These are phyloP conservation scores for Hemisphaericaspora nanyangensis DNA, from an alignment of 805 yeast species.

Conservation along the genomic window DNA sequence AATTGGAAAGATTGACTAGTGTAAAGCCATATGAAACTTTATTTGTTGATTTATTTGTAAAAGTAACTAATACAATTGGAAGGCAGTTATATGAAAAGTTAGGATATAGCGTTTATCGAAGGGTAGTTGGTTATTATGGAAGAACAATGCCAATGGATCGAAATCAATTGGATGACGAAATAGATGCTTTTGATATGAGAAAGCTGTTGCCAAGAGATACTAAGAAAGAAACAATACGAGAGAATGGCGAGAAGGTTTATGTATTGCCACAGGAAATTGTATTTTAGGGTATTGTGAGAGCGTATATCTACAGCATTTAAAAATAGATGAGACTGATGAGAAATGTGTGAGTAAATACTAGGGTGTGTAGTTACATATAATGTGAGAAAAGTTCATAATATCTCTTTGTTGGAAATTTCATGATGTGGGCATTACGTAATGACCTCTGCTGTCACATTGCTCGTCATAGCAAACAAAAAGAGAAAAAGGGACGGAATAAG, in stretches of 20 bases:
- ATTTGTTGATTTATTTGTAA: conserved; percentile 88
- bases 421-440: too few species aligned
- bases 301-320: too few species aligned
- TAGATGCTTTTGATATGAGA: conserved; percentile 89
- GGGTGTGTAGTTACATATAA: too few species aligned
- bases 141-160: conserved; percentile 44
- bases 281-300: too few species aligned
- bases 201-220: conserved; percentile 57
- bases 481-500: too few species aligned
- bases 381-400: too few species aligned
- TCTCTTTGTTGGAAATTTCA: too few species aligned
- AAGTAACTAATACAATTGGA: conserved; percentile 79
- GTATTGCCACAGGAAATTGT: conserved; percentile 65
- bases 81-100: conserved; percentile 77
- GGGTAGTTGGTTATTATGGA: conserved; percentile 89
- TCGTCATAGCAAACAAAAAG: too few species aligned
- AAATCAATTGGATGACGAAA: conserved; percentile 53
- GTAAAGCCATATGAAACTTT: conserved; percentile 71
- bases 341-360: too few species aligned
- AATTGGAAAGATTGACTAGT: conserved; percentile 69
- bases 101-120: conserved; percentile 78
- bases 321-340: too few species aligned
- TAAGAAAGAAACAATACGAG: conserved; percentile 49
- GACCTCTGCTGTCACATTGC: too few species aligned
- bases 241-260: conserved; percentile 55